These are phyloP conservation scores for Orbilia brochopaga DNA, from an alignment of 2,329 filamentous ascomycete genomes.

Conservation along the genomic window DNA sequence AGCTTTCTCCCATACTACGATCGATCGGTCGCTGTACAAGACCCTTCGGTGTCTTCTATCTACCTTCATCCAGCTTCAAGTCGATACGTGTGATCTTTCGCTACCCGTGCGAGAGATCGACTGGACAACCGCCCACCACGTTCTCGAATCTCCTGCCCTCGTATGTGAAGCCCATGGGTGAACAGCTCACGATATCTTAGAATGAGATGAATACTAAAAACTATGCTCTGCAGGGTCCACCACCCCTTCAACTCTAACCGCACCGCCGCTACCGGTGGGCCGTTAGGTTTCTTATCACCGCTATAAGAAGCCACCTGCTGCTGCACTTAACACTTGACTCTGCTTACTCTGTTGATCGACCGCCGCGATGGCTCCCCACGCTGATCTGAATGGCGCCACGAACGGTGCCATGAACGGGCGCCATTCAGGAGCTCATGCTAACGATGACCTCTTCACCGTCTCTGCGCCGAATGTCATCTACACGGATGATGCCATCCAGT, in stretches of 20 bases:
- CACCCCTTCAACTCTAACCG: constrained; percentile 97
- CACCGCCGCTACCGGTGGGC: constrained; percentile 81
- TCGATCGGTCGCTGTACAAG: background rate
- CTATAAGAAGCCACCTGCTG: constrained; percentile 13
- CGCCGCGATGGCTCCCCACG: constrained; percentile 87
- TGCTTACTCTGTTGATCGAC: constrained; percentile 1
- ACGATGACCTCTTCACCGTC: constrained; percentile 71
- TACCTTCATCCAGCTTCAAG: background rate
- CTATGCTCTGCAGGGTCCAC: constrained; percentile 70
- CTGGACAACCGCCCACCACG: constrained; percentile 73
- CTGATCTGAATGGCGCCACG: constrained; percentile 57
- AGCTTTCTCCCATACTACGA: background rate
- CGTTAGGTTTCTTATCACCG: constrained; percentile 61
- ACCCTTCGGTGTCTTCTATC: background rate
- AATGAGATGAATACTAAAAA: constrained; percentile 29
- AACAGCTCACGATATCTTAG: constrained; percentile 21
- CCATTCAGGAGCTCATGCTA: constrained; percentile 60
- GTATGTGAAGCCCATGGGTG: constrained; percentile 65
- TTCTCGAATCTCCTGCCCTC: constrained; percentile 98
- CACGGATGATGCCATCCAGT: constrained; percentile 83
- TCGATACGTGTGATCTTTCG: constrained; percentile 33
- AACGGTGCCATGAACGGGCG: constrained; percentile 66
- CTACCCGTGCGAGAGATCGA: constrained; percentile 43
- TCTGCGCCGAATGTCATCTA: constrained; percentile 92
- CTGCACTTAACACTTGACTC: background rate